Conservation (phyloP, 345 rosid genomes). For the Crucihimalaya himalaica region DNA sequence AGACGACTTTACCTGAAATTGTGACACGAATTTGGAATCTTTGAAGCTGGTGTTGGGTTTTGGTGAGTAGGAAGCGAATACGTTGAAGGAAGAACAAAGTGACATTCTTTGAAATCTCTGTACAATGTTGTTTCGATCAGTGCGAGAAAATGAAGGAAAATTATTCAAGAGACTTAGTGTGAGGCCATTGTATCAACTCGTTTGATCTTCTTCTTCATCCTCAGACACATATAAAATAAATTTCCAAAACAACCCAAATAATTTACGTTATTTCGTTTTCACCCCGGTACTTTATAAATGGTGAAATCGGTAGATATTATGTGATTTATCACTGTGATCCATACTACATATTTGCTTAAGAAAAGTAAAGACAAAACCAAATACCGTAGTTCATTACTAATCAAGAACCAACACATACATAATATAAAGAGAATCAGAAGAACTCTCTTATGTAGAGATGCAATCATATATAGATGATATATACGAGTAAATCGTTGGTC, state of each 20-base stretch:
- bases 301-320: not conserved
- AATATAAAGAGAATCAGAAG: conserved; percentile 4
- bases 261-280: not conserved
- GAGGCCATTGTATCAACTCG: conserved; percentile 17
- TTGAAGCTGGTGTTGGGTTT: conserved; percentile 37
- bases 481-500: not conserved
- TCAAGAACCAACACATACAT: conserved; percentile 22
- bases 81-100: conserved; percentile 52
- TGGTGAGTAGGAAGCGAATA: conserved; percentile 42
- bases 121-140: conserved; percentile 6
- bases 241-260: not conserved
- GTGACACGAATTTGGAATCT: conserved; percentile 52
- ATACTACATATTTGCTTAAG: not conserved
- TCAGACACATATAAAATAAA: not conserved
- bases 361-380: not conserved
- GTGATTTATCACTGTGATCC: conserved; percentile 10
- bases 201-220: conserved; percentile 33
- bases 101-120: conserved; percentile 39
- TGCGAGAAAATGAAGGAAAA: conserved; percentile 32
- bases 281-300: not conserved
- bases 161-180: not conserved
- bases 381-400: not conserved
- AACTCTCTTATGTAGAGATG: conserved; percentile 10
- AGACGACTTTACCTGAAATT: conserved; percentile 56
- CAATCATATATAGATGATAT: not conserved